Conservation (phyloP, 2,329 filamentous ascomycete genomes). For the Fusarium sp. region DNA sequence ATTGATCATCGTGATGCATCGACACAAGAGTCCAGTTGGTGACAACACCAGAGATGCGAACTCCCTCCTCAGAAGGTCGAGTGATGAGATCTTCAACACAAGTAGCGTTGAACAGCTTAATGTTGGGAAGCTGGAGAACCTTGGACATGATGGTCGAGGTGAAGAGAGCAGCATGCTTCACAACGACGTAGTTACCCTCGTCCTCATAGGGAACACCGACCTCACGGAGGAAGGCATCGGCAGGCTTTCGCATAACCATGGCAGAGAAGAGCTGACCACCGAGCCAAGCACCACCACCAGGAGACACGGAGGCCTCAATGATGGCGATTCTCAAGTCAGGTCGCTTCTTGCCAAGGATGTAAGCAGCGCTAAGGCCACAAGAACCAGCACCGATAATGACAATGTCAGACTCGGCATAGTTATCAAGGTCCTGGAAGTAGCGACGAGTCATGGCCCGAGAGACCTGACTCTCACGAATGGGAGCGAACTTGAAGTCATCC, state of each 20-base stretch:
- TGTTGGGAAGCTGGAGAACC: slow-evolving; percentile 86
- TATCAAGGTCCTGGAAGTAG: slow-evolving; percentile 91
- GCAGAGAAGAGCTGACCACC: slow-evolving; percentile 94
- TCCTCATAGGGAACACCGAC: slow-evolving; percentile 88
- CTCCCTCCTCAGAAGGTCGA: slow-evolving; percentile 64
- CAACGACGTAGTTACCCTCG: slow-evolving; percentile 88
- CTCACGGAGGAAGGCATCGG: slow-evolving; percentile 84
- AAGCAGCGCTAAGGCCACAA: slow-evolving; percentile 86
- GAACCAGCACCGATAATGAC: slow-evolving; percentile 93
- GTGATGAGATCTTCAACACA: slow-evolving; percentile 94
- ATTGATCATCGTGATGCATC: slow-evolving; percentile 89
- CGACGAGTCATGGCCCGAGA: slow-evolving; percentile 92
- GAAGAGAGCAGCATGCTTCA: slow-evolving; percentile 94
- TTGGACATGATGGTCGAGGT: slow-evolving; percentile 87
- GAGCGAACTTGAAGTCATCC: slow-evolving; percentile 83
- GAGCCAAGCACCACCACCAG: slow-evolving; percentile 90
- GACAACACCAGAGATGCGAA: slow-evolving; percentile 88
- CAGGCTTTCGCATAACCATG: slow-evolving; percentile 95
- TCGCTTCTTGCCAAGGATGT: slow-evolving; percentile 83
- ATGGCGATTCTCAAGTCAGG: slow-evolving; percentile 93
- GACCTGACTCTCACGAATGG: slow-evolving; percentile 92
- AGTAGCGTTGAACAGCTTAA: slow-evolving; percentile 97
- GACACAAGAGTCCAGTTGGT: slow-evolving; percentile 96
- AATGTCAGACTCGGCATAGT: slow-evolving; percentile 90
- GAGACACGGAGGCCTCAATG: slow-evolving; percentile 87